Percentiles rank a stretch among this genome's conserved stretches.
These are phyloP conservation scores for Nakataea oryzae DNA, from an alignment of 2,329 filamentous ascomycete genomes.

Conservation along the genomic window DNA sequence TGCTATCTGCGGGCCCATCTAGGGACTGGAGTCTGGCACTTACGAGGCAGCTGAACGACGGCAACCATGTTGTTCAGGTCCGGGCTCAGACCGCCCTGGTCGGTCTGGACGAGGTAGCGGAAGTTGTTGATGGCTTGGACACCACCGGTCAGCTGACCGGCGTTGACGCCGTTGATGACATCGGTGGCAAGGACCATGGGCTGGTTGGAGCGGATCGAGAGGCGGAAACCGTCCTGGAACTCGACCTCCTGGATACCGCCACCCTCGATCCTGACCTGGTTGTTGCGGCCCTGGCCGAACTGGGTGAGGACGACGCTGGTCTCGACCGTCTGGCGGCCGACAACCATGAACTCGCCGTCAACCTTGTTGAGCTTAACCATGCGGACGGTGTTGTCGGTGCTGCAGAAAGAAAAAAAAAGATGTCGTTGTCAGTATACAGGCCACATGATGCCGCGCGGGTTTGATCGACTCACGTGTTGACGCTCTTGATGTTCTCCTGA, in stretches of 20 bases:
- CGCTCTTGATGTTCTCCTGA: conserved; percentile 1
- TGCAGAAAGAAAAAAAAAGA: background rate
- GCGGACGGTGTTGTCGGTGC: conserved; percentile 3
- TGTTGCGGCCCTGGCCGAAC: background rate
- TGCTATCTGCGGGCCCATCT: background rate
- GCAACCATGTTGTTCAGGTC: conserved; percentile 4
- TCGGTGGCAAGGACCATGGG: background rate
- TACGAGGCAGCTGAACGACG: conserved; percentile 2
- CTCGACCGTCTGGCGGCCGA: conserved; percentile 2
- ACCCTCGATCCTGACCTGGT: conserved; percentile 1
- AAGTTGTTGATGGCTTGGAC: conserved; percentile 2
- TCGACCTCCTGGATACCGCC: conserved; percentile 3
- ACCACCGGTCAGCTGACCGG: background rate
- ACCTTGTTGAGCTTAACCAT: conserved; percentile 3
- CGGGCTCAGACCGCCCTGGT: background rate
- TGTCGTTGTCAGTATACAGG: background rate
- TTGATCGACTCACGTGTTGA: background rate
- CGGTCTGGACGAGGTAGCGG: conserved; percentile 1
- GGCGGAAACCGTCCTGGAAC: conserved; percentile 1
- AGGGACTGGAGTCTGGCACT: background rate
- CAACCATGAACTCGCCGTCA: conserved; percentile 2
- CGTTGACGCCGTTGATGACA: conserved; percentile 1
- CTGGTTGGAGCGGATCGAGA: conserved; percentile 1
- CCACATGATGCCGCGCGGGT: background rate
- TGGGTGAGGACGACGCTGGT: background rate